Evolutionary conservation across 1,284 basidiomycete genomes (phyloP).

Genomic region (Megacollybia platyphylla): DNA sequence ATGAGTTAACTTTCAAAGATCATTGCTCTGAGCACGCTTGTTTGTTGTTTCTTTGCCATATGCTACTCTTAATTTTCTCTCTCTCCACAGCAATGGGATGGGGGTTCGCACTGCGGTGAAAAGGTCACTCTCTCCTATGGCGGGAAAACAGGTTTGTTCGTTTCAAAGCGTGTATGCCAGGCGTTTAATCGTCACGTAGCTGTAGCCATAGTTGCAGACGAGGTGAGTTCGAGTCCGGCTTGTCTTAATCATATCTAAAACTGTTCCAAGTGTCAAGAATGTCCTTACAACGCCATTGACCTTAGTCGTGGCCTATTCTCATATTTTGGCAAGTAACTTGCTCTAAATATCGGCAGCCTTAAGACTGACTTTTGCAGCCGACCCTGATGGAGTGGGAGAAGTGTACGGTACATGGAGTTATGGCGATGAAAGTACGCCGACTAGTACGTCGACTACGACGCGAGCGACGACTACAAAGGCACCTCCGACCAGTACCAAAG

Average conservation of each 20-base stretch:
- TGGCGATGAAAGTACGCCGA: slow-evolving; percentile 12
- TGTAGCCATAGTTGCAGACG: slow-evolving; percentile 40
- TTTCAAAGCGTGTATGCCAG: too few relatives aligned
- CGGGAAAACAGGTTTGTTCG: slow-evolving; percentile 28
- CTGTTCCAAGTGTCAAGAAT: slow-evolving; percentile 22
- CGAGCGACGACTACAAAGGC: slow-evolving; percentile 1
- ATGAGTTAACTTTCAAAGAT: slow-evolving; percentile 16
- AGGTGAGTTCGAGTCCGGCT: slow-evolving; percentile 16
- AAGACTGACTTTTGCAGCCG: neutral
- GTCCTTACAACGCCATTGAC: slow-evolving; percentile 40
- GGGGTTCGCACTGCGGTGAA: slow-evolving; percentile 36
- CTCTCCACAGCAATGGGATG: slow-evolving; percentile 19
- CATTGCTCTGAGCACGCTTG: slow-evolving; percentile 26
- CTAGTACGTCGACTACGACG: neutral
- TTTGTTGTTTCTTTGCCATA: slow-evolving; percentile 9
- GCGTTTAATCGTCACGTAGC: too few relatives aligned
- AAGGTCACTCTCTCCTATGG: slow-evolving; percentile 40
- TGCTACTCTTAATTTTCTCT: neutral
- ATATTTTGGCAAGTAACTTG: slow-evolving; percentile 11
- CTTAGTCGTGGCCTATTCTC: slow-evolving; percentile 39
- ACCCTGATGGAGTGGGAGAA: slow-evolving; percentile 15
- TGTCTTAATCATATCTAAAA: neutral
- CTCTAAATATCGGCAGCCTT: too few relatives aligned
- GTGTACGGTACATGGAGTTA: slow-evolving; percentile 28
- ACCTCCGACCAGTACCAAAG: neutral